Evolutionary conservation across 2,329 filamentous ascomycete species (phyloP).

Genomic region (Sporothrix luriei): DNA sequence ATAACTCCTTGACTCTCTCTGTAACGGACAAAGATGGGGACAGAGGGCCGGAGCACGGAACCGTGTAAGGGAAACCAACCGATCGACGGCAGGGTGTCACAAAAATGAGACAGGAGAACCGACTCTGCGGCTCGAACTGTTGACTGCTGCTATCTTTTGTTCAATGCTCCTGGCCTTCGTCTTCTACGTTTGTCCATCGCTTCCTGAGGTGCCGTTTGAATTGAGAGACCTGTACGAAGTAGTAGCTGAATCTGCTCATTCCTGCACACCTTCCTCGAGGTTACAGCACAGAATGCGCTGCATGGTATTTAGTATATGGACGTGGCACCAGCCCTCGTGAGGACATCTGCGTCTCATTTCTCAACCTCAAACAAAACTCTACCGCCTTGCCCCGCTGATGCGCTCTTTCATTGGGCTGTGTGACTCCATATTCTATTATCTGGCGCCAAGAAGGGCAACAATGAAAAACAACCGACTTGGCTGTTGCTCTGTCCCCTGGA

Average conservation of each 20-base stretch:
- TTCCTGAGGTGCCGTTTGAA: neutral
- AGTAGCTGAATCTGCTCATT: conserved; percentile 8
- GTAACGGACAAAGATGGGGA: conserved; percentile 22
- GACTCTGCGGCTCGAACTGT: neutral
- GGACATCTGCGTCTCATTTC: neutral
- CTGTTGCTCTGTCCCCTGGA: neutral
- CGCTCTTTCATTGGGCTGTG: conserved; percentile 11
- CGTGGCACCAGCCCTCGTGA: too few species aligned
- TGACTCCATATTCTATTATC: conserved; percentile 1
- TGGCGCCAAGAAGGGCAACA: conserved; percentile 17
- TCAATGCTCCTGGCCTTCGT: too few species aligned
- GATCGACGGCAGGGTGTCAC: conserved; percentile 30
- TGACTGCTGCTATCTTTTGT: neutral
- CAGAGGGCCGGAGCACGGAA: conserved; percentile 11
- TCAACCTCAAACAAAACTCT: conserved; percentile 23
- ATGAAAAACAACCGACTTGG: conserved; percentile 8
- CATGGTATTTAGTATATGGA: neutral
- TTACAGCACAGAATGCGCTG: neutral
- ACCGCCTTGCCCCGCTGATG: conserved; percentile 1
- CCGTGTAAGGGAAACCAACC: neutral
- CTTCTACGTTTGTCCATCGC: too few species aligned
- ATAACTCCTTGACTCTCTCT: neutral
- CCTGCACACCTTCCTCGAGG: neutral
- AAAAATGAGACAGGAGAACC: conserved; percentile 27
- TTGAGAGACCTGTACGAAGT: neutral